Evolutionary conservation across 345 rosid species (phyloP).

Genomic region (Eucalyptus albens): DNA sequence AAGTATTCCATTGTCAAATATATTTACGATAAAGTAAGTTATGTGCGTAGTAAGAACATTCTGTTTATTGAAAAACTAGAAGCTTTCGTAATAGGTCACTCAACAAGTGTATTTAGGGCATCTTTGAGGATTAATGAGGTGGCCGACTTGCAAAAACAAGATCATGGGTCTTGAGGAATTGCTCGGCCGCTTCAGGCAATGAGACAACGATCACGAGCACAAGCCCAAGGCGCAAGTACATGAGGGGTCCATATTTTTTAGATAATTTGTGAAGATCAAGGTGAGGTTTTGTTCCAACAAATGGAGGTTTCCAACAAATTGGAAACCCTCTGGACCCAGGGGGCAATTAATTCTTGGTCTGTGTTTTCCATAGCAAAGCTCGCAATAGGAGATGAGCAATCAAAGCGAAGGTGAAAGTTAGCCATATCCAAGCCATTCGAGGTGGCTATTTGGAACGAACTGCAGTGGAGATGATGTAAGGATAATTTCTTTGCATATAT

Average conservation of each 20-base stretch:
- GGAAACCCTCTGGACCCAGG: constrained; percentile 31
- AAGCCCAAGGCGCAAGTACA: constrained; percentile 18
- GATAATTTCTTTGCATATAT: background rate
- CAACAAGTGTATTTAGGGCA: too few species aligned
- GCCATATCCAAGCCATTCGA: background rate
- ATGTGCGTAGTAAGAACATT: too few species aligned
- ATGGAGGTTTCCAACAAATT: constrained; percentile 14
- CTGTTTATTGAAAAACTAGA: background rate
- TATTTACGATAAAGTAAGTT: background rate
- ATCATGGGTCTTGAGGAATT: constrained; percentile 28
- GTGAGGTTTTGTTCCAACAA: constrained; percentile 14
- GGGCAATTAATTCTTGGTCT: constrained; percentile 10
- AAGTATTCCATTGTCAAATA: background rate
- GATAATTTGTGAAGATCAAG: constrained; percentile 13
- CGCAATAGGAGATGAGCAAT: background rate
- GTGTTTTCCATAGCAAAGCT: constrained; percentile 17
- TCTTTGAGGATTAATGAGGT: background rate
- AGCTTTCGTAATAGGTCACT: too few species aligned
- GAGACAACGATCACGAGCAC: constrained; percentile 19
- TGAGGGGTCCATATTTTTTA: constrained; percentile 24
- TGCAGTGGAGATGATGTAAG: background rate
- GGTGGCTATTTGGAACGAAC: background rate
- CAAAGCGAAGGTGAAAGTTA: background rate
- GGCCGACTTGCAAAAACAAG: constrained; percentile 26
- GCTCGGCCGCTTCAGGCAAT: constrained; percentile 16